Conservation (phyloP, 1,284 basidiomycete genomes). For the Trametes polyzona region DNA sequence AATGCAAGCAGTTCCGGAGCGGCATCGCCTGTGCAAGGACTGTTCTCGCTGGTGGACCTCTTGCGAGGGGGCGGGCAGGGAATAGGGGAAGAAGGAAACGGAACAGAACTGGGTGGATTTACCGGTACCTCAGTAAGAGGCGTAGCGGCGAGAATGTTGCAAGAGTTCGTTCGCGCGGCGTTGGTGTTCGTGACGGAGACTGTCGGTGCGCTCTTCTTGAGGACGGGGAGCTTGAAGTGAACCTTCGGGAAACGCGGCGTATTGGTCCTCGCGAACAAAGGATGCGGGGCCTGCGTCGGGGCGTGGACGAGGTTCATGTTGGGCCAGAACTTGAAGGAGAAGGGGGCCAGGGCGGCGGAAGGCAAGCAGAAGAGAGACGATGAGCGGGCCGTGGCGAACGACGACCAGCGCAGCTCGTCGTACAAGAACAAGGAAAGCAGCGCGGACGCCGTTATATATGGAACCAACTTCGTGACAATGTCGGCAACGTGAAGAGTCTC, state of each 20-base stretch:
- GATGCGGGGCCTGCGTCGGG: neutral
- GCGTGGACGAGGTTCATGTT: slow-evolving; percentile 17
- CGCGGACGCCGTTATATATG: slow-evolving; percentile 7
- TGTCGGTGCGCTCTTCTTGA: slow-evolving; percentile 34
- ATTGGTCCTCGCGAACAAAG: slow-evolving; percentile 16
- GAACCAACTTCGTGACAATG: slow-evolving; percentile 6
- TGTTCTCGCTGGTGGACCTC: slow-evolving; percentile 19
- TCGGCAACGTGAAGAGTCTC: slow-evolving; percentile 4
- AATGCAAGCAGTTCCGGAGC: neutral
- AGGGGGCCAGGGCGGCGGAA: neutral
- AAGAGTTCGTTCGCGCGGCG: slow-evolving; percentile 25
- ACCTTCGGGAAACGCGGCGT: slow-evolving; percentile 22
- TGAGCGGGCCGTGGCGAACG: slow-evolving; percentile 18
- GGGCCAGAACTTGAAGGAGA: neutral
- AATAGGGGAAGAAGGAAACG: slow-evolving; percentile 36
- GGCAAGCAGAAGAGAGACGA: neutral
- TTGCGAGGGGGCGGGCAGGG: slow-evolving; percentile 25
- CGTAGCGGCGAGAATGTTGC: slow-evolving; percentile 4
- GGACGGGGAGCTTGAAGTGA: slow-evolving; percentile 21
- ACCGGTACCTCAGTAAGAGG: slow-evolving; percentile 8
- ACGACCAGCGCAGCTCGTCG: slow-evolving; percentile 27
- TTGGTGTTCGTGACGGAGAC: slow-evolving; percentile 34
- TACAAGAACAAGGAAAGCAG: slow-evolving; percentile 5
- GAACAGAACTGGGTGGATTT: slow-evolving; percentile 24
- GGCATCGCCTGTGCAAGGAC: neutral